Evolutionary conservation across 179 eudicot species (phyloP).

Genomic region (Silene noctiflora): DNA sequence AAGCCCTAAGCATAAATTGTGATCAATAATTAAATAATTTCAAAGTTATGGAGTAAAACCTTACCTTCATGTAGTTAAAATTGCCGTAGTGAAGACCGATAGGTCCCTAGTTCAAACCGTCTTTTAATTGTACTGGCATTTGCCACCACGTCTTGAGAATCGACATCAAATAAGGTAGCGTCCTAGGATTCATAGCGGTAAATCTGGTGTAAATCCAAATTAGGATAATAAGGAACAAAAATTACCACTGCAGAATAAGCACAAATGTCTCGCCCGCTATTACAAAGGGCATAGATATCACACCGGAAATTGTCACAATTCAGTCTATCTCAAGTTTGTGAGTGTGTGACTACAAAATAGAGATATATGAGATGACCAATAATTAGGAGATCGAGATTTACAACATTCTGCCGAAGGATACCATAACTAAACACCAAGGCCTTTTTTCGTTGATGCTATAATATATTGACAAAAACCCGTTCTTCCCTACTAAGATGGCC

Average conservation of each 20-base stretch:
- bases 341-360: constrained; percentile 11
- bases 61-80: too few species aligned
- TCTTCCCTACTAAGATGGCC: constrained; percentile 9
- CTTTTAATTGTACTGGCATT: too few species aligned
- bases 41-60: too few species aligned
- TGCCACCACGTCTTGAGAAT: not conserved
- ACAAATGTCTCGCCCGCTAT: constrained; percentile 4
- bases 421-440: constrained; percentile 15
- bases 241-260: constrained; percentile 14
- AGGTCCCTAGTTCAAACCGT: too few species aligned
- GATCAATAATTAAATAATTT: too few species aligned
- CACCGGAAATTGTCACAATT: constrained; percentile 1
- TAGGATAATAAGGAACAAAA: not conserved
- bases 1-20: too few species aligned
- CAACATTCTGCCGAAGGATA: constrained; percentile 24
- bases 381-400: constrained; percentile 22
- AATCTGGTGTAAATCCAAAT: not conserved
- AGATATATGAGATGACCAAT: constrained; percentile 8
- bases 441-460: constrained; percentile 20
- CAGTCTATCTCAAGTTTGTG: constrained; percentile 2
- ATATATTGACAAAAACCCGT: constrained; percentile 18
- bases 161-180: not conserved
- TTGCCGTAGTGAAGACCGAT: too few species aligned
- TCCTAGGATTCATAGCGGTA: not conserved
- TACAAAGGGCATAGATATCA: constrained; percentile 4